These are phyloP conservation scores for Pythium sp. DNA, from an alignment of 352 stramenopile species.

Conservation along the genomic window DNA sequence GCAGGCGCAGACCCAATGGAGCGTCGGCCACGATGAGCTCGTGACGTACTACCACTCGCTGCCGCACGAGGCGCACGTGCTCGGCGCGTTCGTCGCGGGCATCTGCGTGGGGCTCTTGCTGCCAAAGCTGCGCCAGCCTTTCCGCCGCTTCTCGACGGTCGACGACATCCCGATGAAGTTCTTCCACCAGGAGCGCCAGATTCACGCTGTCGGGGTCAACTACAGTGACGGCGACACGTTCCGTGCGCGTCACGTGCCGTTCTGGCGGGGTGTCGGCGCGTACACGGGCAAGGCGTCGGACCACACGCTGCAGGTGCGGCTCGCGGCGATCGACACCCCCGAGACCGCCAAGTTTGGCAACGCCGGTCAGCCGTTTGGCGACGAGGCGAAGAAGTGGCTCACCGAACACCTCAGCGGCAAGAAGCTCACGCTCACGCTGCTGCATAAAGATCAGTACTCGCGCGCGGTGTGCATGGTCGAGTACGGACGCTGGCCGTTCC, in stretches of 20 bases:
- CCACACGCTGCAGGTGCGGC: slow-evolving; percentile 81
- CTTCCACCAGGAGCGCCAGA: slow-evolving; percentile 59
- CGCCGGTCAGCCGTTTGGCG: slow-evolving; percentile 67
- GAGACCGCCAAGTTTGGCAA: slow-evolving; percentile 87
- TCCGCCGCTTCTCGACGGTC: slow-evolving; percentile 71
- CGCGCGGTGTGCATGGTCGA: slow-evolving; percentile 81
- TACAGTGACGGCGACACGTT: slow-evolving; percentile 86
- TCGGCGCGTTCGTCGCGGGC: slow-evolving; percentile 51
- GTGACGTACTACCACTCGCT: slow-evolving; percentile 30
- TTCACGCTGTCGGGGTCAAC: slow-evolving; percentile 51
- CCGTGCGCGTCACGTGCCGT: slow-evolving; percentile 62
- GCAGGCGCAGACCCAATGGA: slow-evolving; percentile 15
- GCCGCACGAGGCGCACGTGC: slow-evolving; percentile 35
- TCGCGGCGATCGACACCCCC: slow-evolving; percentile 81
- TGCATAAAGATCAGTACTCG: slow-evolving; percentile 85
- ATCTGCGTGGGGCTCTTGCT: slow-evolving; percentile 55
- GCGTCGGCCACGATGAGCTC: slow-evolving; percentile 1
- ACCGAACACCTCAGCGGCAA: slow-evolving; percentile 36
- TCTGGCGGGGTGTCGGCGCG: slow-evolving; percentile 34
- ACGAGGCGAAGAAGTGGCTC: slow-evolving; percentile 79
- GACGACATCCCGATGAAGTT: slow-evolving; percentile 73
- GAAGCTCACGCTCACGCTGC: slow-evolving; percentile 68
- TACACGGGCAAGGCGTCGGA: slow-evolving; percentile 68
- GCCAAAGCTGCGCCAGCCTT: slow-evolving; percentile 54
- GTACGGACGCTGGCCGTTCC: slow-evolving; percentile 78